phyloP scores from a whole-genome alignment of 2,329 filamentous ascomycete genomes.

The Polychaeton citri region DNA sequence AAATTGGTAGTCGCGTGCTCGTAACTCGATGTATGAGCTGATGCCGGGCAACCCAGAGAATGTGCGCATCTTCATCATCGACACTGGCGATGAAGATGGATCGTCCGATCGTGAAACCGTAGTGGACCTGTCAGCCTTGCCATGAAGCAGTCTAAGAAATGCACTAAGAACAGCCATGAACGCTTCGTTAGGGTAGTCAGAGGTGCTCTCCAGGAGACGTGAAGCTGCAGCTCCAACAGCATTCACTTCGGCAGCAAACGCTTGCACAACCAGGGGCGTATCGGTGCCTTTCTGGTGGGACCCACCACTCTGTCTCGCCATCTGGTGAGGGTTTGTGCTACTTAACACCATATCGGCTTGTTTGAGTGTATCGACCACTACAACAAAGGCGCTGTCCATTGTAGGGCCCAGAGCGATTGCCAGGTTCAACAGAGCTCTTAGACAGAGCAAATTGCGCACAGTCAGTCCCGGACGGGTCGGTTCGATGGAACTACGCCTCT shows the following conservation, averaged over 20 bases:
- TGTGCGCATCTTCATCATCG: slow-evolving; percentile 12
- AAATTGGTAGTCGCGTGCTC: slow-evolving; percentile 33
- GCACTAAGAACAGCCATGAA: slow-evolving; percentile 68
- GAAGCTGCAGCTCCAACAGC: slow-evolving; percentile 81
- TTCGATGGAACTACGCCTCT: slow-evolving; percentile 46
- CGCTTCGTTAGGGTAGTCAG: slow-evolving; percentile 72
- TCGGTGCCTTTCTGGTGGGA: slow-evolving; percentile 11
- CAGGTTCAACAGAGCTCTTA: slow-evolving; percentile 83
- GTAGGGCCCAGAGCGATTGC: slow-evolving; percentile 90
- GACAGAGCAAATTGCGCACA: slow-evolving; percentile 77
- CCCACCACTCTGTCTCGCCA: slow-evolving; percentile 10
- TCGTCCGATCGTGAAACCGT: slow-evolving; percentile 18
- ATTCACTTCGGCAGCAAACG: slow-evolving; percentile 61
- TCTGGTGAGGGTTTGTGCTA: slow-evolving; percentile 19
- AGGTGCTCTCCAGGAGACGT: slow-evolving; percentile 79
- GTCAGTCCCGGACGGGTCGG: slow-evolving; percentile 48
- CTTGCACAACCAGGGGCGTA: slow-evolving; percentile 14
- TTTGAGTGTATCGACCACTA: slow-evolving; percentile 81
- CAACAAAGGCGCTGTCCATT: slow-evolving; percentile 72
- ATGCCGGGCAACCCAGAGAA: slow-evolving; percentile 32
- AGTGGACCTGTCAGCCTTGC: slow-evolving; percentile 8
- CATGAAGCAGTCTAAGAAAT: slow-evolving; percentile 55
- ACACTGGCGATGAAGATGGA: slow-evolving; percentile 2
- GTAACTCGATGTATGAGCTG: slow-evolving; percentile 23
- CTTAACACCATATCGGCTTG: slow-evolving; percentile 80